Percentiles rank a stretch among this genome's conserved stretches.
These are phyloP conservation scores for Phaeotremella fagi DNA, from an alignment of 768 basidiomycete genomes.

Conservation along the genomic window DNA sequence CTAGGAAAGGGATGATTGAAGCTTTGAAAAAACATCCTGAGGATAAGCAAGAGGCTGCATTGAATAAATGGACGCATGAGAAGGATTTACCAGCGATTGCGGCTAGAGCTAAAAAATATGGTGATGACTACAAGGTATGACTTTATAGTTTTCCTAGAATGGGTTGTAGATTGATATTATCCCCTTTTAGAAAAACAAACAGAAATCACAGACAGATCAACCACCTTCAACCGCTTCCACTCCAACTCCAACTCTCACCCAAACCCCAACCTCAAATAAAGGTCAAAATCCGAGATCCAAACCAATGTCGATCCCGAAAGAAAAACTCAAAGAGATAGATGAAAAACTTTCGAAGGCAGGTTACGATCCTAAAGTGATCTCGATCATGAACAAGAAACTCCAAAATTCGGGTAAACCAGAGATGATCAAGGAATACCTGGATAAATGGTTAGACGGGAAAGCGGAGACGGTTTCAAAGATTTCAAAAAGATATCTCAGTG, in stretches of 20 bases:
- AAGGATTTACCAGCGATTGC: neutral
- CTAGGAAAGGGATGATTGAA: constrained; percentile 8
- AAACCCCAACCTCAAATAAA: too few relatives aligned
- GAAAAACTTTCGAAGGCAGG: neutral
- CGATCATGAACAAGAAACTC: neutral
- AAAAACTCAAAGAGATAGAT: constrained; percentile 1
- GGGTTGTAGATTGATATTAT: too few relatives aligned
- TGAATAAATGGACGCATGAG: constrained; percentile 2
- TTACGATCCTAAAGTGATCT: neutral
- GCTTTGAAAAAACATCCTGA: neutral
- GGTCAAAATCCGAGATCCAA: too few relatives aligned
- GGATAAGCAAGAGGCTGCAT: neutral
- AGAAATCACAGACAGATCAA: too few relatives aligned
- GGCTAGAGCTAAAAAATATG: neutral
- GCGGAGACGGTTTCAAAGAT: neutral
- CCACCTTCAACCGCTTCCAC: too few relatives aligned
- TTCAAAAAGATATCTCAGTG: neutral
- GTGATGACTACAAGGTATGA: neutral
- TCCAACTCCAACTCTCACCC: too few relatives aligned
- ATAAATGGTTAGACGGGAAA: neutral
- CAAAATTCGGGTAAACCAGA: neutral
- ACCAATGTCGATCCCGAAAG: neutral
- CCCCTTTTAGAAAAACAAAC: too few relatives aligned
- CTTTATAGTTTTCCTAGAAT: neutral
- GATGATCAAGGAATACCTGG: neutral